Percentiles rank a stretch among this genome's conserved stretches.
phyloP scores from a whole-genome alignment of 805 yeast species.

The Metschnikowia lunata region DNA sequence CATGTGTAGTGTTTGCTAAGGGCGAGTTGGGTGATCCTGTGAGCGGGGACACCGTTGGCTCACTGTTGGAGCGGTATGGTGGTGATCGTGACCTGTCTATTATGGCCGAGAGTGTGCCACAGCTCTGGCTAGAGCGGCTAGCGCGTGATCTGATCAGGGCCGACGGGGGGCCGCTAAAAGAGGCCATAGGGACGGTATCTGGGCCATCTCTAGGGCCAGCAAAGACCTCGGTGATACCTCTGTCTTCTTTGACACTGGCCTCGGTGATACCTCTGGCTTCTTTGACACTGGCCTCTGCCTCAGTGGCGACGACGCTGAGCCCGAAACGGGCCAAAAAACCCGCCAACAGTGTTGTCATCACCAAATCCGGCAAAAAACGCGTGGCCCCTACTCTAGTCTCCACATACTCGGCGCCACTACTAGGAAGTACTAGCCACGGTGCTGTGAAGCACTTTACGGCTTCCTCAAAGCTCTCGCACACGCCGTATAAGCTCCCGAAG shows the following conservation, averaged over 20 bases:
- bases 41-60: constrained; percentile 55
- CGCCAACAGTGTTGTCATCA: constrained; percentile 50
- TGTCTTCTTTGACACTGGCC: not conserved
- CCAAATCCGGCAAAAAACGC: constrained; percentile 73
- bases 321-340: constrained; percentile 11
- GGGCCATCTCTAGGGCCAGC: not conserved
- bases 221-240: not conserved
- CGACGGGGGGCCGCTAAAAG: not conserved
- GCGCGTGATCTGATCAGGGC: not conserved
- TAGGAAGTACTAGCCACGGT: constrained; percentile 10
- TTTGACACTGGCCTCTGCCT: not conserved
- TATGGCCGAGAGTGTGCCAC: constrained; percentile 84
- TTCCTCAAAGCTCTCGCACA: constrained; percentile 36
- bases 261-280: not conserved
- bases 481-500: constrained; percentile 53
- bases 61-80: constrained; percentile 78
- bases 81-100: constrained; percentile 79
- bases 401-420: constrained; percentile 24
- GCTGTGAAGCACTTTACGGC: constrained; percentile 19
- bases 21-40: constrained; percentile 66
- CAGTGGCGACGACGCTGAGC: not conserved
- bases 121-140: constrained; percentile 45
- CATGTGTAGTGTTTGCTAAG: constrained; percentile 58
- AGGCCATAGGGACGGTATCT: not conserved
- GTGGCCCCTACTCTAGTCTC: constrained; percentile 69